These are phyloP conservation scores for Hygrophila difformis DNA, from an alignment of 257 asterid genomes.

Conservation along the genomic window DNA sequence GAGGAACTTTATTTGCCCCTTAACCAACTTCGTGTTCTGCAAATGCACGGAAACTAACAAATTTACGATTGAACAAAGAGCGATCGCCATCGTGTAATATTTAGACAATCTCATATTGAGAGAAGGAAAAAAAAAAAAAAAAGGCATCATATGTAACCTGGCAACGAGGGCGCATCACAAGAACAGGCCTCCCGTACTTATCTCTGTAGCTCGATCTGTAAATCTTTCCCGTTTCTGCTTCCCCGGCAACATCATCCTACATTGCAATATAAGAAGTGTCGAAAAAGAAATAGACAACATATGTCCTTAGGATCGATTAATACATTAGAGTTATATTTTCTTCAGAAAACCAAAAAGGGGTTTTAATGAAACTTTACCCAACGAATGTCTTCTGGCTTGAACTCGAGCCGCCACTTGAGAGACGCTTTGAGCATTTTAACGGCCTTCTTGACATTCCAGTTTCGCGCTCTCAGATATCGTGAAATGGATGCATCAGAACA, in stretches of 20 bases:
- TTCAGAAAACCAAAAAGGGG: neutral
- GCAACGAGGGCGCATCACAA: conserved; percentile 88
- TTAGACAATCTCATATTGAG: too few relatives aligned
- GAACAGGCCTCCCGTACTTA: conserved; percentile 79
- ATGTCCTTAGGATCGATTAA: too few relatives aligned
- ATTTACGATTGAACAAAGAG: too few relatives aligned
- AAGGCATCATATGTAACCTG: conserved; percentile 38
- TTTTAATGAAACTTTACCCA: too few relatives aligned
- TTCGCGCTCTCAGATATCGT: conserved; percentile 74
- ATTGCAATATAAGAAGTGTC: conserved; percentile 12
- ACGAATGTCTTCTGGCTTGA: conserved; percentile 70
- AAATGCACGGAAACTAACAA: too few relatives aligned
- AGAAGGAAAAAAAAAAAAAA: neutral
- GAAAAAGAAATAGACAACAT: conserved; percentile 3
- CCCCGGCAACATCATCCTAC: conserved; percentile 72
- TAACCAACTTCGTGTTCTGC: conserved; percentile 78
- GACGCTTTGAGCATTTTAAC: conserved; percentile 79
- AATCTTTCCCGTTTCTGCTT: conserved; percentile 93
- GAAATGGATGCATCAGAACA: conserved; percentile 62
- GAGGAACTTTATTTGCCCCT: conserved; percentile 80
- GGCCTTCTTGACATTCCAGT: conserved; percentile 86
- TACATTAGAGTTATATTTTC: neutral
- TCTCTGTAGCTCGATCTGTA: conserved; percentile 73
- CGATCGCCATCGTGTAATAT: too few relatives aligned
- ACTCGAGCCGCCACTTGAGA: conserved; percentile 73